Evolutionary conservation across 345 rosid genomes (phyloP).

Genomic region (Populus pruinosa): DNA sequence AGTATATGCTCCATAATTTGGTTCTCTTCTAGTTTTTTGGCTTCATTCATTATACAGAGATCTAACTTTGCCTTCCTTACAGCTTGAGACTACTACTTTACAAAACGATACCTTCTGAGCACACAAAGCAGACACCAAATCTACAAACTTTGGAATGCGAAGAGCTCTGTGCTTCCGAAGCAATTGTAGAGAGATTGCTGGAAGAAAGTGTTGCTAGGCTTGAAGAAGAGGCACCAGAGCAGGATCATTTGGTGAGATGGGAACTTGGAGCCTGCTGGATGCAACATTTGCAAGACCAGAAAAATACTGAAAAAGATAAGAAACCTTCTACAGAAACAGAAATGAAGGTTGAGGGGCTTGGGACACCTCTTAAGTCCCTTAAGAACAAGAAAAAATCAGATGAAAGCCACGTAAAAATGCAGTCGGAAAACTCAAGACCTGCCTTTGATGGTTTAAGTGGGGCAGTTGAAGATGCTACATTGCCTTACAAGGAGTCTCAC

Average conservation of each 20-base stretch:
- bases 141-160: constrained; percentile 45
- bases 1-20: not conserved
- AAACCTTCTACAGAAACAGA: constrained; percentile 48
- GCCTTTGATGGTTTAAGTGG: constrained; percentile 33
- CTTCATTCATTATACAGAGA: not conserved
- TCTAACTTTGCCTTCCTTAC: constrained; percentile 29
- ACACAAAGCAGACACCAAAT: constrained; percentile 41
- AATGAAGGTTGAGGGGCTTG: constrained; percentile 96
- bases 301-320: constrained; percentile 77
- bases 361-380: constrained; percentile 85
- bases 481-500: constrained; percentile 47
- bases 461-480: constrained; percentile 37
- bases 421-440: constrained; percentile 38
- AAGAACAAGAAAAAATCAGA: constrained; percentile 72
- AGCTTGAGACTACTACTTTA: constrained; percentile 91
- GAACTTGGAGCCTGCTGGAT: constrained; percentile 99
- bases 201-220: constrained; percentile 81
- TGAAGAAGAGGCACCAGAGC: constrained; percentile 54
- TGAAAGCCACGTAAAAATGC: constrained; percentile 36
- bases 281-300: constrained; percentile 94
- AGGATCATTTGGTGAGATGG: constrained; percentile 77
- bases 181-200: constrained; percentile 63
- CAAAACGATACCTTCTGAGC: constrained; percentile 43
- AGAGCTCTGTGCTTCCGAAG: constrained; percentile 58
- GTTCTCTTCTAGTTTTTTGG: not conserved